Evolutionary conservation across 169 alveolate species (phyloP), one percentile per base, ranked within the genome.

Genomic region (Plasmodium relictum): DNA sequence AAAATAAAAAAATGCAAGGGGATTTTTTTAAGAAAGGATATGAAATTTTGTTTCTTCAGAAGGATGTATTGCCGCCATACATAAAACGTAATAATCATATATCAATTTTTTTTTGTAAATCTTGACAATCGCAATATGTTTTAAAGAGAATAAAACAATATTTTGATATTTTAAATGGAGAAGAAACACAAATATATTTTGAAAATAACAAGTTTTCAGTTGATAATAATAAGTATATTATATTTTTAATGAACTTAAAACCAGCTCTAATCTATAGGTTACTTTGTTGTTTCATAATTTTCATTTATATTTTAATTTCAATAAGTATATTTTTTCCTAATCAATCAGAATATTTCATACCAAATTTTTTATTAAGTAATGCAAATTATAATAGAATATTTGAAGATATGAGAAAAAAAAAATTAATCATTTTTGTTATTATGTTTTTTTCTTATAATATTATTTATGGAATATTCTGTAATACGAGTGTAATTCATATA

Each of bases 91-190:
- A 76, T 68, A 76, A 76, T 62, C 88, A 76, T 4, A 76, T 76
- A 50, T 76, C 88, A 18, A 76, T 76, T 18, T 76, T 56, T 76
- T 76, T 76, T 26, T 76, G 88, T 56, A 76, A 50, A 41, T 76
- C 88, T n/a, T 76, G 88, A 76, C 88, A 76, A 22, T 76, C 88
- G 1, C 45, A 76, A n/a, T 63, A 76, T 76, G 69, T 76, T 48
- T 44, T 76, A 76, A 76, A 31, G 20, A 26, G 69, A 42, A 76
- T 76, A 61, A 76, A 76, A 63, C 39, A 62, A 6, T 76, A 62
- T 76, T 76, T 76, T 69, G 88, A 76, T 56, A 44, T 76, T 7
- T 48, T 76, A 12, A 76, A 76, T 68, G 73, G 68, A 54, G 74
- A 65, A 41, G 76, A 76, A 8, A 76, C 88, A 56, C 54, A 41